Evolutionary conservation across 257 asterid species (phyloP).

Genomic region (Plectranthus barbatus): DNA sequence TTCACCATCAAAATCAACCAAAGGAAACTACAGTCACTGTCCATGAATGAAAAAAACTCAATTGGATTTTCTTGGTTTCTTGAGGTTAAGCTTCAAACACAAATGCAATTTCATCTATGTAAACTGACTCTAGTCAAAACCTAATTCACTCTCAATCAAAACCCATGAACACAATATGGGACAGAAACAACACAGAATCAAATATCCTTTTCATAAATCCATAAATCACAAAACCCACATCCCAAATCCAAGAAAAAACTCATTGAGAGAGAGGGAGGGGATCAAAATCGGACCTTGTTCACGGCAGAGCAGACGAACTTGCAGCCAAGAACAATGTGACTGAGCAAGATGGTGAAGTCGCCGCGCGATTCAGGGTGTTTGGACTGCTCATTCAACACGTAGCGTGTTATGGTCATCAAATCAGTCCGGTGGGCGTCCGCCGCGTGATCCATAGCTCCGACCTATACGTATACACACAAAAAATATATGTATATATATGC

Average conservation of each 20-base stretch:
- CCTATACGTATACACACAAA: slow-evolving; percentile 3
- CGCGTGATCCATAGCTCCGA: slow-evolving; percentile 68
- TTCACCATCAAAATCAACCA: neutral
- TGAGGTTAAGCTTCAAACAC: neutral
- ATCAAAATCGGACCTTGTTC: slow-evolving; percentile 43
- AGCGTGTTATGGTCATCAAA: slow-evolving; percentile 92
- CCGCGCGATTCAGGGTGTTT: slow-evolving; percentile 82
- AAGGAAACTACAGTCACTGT: neutral
- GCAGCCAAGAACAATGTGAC: slow-evolving; percentile 86
- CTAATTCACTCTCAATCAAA: neutral
- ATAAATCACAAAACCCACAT: slow-evolving; percentile 6
- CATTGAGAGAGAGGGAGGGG: neutral
- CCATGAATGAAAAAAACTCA: neutral
- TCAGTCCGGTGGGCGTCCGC: slow-evolving; percentile 87
- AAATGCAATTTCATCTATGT: neutral
- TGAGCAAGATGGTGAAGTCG: slow-evolving; percentile 84
- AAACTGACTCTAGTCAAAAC: neutral
- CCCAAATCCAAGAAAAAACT: neutral
- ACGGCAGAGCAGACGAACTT: slow-evolving; percentile 83
- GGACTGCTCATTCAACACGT: slow-evolving; percentile 82
- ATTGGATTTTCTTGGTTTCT: neutral
- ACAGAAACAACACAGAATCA: slow-evolving; percentile 7
- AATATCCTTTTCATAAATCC: no score
- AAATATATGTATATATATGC: neutral
- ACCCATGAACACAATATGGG: neutral